Conservation (phyloP, 2,329 filamentous ascomycete species). For the Metarhizium humberi region DNA sequence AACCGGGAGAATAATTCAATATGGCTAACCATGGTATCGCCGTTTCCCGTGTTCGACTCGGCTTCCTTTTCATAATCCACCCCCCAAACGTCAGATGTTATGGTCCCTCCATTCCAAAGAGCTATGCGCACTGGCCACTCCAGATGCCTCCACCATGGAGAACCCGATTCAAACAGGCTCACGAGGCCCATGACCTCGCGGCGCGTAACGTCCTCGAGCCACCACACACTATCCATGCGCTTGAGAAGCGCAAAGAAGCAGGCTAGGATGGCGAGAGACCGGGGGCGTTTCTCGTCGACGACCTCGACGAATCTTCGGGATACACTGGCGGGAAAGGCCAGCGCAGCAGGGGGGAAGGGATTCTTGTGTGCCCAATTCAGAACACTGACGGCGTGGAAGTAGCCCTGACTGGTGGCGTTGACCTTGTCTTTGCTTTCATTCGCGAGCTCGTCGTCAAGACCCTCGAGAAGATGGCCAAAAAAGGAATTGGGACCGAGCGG, state of each 20-base stretch:
- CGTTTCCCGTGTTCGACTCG: constrained; percentile 23
- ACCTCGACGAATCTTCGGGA: constrained; percentile 51
- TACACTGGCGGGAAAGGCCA: constrained; percentile 57
- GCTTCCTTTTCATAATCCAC: constrained; percentile 36
- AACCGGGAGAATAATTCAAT: constrained; percentile 31
- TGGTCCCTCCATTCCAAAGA: constrained; percentile 42
- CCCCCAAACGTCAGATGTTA: constrained; percentile 50
- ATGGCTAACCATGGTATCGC: constrained; percentile 28
- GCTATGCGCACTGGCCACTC: constrained; percentile 53
- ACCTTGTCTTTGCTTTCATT: constrained; percentile 21
- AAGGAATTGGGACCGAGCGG: constrained; percentile 42
- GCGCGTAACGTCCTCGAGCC: constrained; percentile 57
- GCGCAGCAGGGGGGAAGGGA: constrained; percentile 46
- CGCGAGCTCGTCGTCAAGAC: constrained; percentile 45
- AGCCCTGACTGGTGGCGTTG: constrained; percentile 37
- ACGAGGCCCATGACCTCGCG: constrained; percentile 57
- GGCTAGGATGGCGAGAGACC: constrained; percentile 53
- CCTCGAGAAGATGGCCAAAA: constrained; percentile 51
- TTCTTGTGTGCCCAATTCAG: constrained; percentile 58
- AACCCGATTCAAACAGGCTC: constrained; percentile 47
- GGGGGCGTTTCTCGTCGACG: constrained; percentile 48
- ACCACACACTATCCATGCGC: constrained; percentile 55
- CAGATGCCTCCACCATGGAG: constrained; percentile 51
- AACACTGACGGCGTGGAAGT: constrained; percentile 55
- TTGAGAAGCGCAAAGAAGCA: constrained; percentile 60